Conservation (phyloP, 352 stramenopile genomes). For the Globisporangium acanthophoron region DNA sequence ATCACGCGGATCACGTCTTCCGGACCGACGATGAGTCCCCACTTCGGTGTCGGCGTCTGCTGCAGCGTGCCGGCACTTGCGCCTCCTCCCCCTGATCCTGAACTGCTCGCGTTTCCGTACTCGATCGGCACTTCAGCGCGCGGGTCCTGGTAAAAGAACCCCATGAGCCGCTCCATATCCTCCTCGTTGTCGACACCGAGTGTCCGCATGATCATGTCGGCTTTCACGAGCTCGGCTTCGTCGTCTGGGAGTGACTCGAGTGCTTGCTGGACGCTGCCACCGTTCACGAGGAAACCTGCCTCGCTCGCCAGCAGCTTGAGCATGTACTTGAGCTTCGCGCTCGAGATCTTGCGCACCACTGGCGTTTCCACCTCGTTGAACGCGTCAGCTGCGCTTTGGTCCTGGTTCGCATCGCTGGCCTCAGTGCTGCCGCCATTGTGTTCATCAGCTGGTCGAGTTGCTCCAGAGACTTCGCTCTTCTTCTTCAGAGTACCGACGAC, state of each 20-base stretch:
- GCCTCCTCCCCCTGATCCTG: not conserved
- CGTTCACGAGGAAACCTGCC: conserved; percentile 86
- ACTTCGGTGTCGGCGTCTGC: conserved; percentile 28
- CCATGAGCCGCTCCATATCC: conserved; percentile 85
- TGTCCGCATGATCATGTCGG: conserved; percentile 84
- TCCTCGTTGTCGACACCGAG: conserved; percentile 82
- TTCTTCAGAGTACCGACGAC: conserved; percentile 24
- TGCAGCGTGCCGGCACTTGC: conserved; percentile 1
- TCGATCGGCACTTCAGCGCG: conserved; percentile 43
- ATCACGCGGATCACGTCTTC: conserved; percentile 87
- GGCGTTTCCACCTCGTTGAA: conserved; percentile 44
- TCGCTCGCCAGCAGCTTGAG: conserved; percentile 81
- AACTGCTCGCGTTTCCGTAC: conserved; percentile 9
- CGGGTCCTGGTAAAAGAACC: conserved; percentile 70
- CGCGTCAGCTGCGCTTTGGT: conserved; percentile 23
- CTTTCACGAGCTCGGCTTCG: conserved; percentile 78
- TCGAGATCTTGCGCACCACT: conserved; percentile 59
- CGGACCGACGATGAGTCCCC: conserved; percentile 65
- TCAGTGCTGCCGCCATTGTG: conserved; percentile 4
- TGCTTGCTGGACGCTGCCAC: conserved; percentile 61
- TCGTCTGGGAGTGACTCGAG: conserved; percentile 69
- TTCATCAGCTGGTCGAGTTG: conserved; percentile 6
- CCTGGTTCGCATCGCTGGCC: conserved; percentile 6
- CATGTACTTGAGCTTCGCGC: conserved; percentile 86
- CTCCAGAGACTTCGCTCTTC: conserved; percentile 9